phyloP scores from a whole-genome alignment of 306 rosid genomes.

The Acmispon strigosus region DNA sequence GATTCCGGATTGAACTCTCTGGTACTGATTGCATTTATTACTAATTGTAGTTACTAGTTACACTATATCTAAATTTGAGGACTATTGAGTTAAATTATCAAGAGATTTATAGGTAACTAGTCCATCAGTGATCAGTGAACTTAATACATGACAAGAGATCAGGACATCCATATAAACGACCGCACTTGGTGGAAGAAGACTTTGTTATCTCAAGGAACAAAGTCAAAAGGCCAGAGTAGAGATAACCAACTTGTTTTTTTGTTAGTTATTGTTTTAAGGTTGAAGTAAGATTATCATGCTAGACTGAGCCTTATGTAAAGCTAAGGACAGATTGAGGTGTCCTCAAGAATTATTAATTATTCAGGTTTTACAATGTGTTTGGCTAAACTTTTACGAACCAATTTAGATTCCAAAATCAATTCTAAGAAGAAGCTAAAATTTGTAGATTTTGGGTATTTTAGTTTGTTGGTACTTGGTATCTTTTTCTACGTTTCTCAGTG shows the following conservation, averaged over 20 bases:
- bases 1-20: conserved; percentile 29
- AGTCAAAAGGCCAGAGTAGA: too few species aligned
- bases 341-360: not conserved
- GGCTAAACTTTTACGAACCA: too few species aligned
- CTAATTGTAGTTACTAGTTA: not conserved
- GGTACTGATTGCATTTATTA: conserved; percentile 31
- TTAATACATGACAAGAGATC: too few species aligned
- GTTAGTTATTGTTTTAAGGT: not conserved
- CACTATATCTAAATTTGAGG: not conserved
- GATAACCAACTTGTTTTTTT: too few species aligned
- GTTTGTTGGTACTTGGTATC: not conserved
- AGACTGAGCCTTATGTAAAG: not conserved
- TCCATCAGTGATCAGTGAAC: too few species aligned
- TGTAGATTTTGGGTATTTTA: not conserved
- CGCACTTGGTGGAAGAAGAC: too few species aligned
- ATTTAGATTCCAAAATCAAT: too few species aligned
- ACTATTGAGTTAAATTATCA: too few species aligned
- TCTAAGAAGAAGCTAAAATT: too few species aligned
- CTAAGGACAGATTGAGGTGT: not conserved
- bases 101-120: too few species aligned
- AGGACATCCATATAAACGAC: too few species aligned
- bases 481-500: not conserved
- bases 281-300: not conserved
- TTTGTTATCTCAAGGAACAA: too few species aligned
- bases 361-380: not conserved